Base-by-base conservation (phyloP, 352 stramenopile species). In the Phytophthora tentaculata region DNA sequence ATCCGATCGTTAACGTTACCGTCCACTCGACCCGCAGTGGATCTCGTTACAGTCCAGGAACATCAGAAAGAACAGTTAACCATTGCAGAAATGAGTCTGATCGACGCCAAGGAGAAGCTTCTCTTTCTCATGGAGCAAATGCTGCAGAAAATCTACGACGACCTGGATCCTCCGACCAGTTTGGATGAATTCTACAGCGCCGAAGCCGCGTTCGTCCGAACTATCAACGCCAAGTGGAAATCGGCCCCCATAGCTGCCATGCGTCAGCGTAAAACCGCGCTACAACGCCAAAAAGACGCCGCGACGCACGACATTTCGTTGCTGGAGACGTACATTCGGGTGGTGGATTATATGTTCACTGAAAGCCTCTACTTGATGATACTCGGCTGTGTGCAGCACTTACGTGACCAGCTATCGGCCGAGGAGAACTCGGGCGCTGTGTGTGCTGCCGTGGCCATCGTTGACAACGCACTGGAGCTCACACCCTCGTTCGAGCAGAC, bases 311-410 rank as follows among this genome's bases (percentile, higher is more conserved):
- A 93, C 45, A 66, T 89, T 54, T 50, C 58, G 17, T 50, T 90
- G 23, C 54, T 93, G 7, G 70, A 74, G 29, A 74, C 69, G 12
- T 88, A 84, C 39, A 76, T 93, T 37, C 78, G 76, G 5, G 49
- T 91, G 67, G 77, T 90, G 67, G 80, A 81, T 32, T 93, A 91
- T 51, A 86, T 91, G 74, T 93, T 88, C 60, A 74, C 78, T 0
- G 83, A 87, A 39, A 89, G 79, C 19, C 63, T 93, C 9, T 91
- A 91, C 56, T 49, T 80, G 24, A 91, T 93, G 85, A 64, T 93
- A 14, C 45, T 88, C 19, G 68, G 51, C 2, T 81, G 75, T 32
- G 59, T 91, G 13, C 57, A 58, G 41, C 60, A 77, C 45, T 54
- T 88, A 9, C 58, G 75, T 2, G 10, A 14, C 10, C 77, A 89